phyloP scores from a whole-genome alignment of 108 stramenopile species.

The Stephanodiscus triporus region DNA sequence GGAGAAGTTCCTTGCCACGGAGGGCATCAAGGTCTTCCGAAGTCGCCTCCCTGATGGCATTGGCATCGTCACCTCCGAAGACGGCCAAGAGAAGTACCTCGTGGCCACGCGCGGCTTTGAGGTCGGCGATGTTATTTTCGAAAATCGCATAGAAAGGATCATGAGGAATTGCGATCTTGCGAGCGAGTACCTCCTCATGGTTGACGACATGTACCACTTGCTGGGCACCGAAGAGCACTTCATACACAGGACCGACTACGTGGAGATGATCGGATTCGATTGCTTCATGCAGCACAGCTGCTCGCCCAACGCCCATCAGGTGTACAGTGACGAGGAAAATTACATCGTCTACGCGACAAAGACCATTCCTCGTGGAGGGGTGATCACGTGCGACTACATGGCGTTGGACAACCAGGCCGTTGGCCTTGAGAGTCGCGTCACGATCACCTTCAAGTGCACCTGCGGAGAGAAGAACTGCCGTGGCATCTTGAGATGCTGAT shows the following conservation, averaged over 20 bases:
- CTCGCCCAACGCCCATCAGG: constrained; percentile 23
- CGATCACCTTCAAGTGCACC: constrained; percentile 11
- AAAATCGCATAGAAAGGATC: constrained; percentile 9
- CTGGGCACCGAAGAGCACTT: constrained; percentile 28
- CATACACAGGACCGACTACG: constrained; percentile 28
- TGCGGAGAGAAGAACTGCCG: constrained; percentile 19
- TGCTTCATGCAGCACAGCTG: constrained; percentile 39
- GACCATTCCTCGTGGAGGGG: constrained; percentile 25
- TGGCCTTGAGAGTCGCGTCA: neutral
- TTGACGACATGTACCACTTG: constrained; percentile 22
- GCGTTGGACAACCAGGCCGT: constrained; percentile 15
- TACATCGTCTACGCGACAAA: constrained; percentile 31
- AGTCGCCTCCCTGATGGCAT: constrained; percentile 29
- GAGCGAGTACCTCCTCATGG: constrained; percentile 8
- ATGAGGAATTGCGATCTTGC: constrained; percentile 11
- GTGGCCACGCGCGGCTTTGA: constrained; percentile 29
- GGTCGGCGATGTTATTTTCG: constrained; percentile 28
- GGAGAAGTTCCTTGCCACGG: constrained; percentile 29
- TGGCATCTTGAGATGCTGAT: constrained; percentile 12
- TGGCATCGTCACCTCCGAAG: constrained; percentile 20
- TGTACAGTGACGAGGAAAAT: constrained; percentile 21
- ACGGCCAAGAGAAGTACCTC: constrained; percentile 25
- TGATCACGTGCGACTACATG: constrained; percentile 40
- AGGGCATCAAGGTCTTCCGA: constrained; percentile 10
- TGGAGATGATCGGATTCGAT: constrained; percentile 41